Conservation (phyloP, 805 yeast genomes). For the Naumovozyma baii region DNA sequence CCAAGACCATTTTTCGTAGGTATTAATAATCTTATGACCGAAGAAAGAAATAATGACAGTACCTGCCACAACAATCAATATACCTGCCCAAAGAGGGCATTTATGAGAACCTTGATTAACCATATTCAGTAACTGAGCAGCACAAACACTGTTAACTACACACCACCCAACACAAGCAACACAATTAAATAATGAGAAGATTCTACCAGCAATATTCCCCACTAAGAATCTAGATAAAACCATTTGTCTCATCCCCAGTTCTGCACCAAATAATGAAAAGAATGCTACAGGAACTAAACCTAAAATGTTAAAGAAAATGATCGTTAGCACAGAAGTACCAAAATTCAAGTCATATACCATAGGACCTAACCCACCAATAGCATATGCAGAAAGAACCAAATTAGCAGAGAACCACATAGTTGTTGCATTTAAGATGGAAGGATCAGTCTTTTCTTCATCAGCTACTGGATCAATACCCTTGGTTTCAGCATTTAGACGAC, state of each 20-base stretch:
- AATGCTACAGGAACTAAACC: constrained; percentile 76
- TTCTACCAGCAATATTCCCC: constrained; percentile 66
- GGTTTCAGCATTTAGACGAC: constrained; percentile 38
- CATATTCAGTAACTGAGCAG: constrained; percentile 74
- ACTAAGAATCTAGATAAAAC: constrained; percentile 64
- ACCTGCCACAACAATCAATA: constrained; percentile 56
- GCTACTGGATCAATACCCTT: constrained; percentile 76
- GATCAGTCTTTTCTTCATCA: constrained; percentile 66
- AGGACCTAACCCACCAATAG: constrained; percentile 65
- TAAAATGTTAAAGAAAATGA: constrained; percentile 61
- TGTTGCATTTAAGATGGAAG: constrained; percentile 56
- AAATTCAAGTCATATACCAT: constrained; percentile 57
- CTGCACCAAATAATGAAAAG: constrained; percentile 75
- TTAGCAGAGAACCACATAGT: constrained; percentile 90
- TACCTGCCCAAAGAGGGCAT: constrained; percentile 87
- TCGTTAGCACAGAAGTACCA: constrained; percentile 58
- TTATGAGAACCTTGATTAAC: constrained; percentile 46
- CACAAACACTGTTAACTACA: constrained; percentile 77
- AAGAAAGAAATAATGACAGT: constrained; percentile 70
- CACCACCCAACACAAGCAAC: constrained; percentile 93
- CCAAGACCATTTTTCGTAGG: constrained; percentile 82
- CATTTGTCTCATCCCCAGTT: constrained; percentile 82
- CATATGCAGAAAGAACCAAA: constrained; percentile 72
- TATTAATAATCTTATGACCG: constrained; percentile 76
- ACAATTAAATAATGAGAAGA: constrained; percentile 66